Conservation (phyloP, 2,329 filamentous ascomycete genomes). For the Cyclaneusma minus region DNA sequence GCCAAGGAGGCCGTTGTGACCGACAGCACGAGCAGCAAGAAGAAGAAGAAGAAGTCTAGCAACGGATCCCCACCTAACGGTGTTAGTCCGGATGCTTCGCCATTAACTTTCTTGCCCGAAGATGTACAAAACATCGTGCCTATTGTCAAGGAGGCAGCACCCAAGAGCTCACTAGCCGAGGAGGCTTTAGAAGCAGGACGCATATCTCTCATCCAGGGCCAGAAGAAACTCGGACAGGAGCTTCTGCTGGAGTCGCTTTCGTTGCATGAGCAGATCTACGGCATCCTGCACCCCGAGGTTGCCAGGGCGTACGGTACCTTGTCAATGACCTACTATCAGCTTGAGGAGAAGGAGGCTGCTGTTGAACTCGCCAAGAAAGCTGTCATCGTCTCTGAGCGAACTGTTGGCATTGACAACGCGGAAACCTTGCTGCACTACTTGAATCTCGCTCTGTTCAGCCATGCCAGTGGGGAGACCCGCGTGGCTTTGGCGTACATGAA, state of each 20-base stretch:
- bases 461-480: slow-evolving; percentile 81
- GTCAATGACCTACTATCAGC: slow-evolving; percentile 89
- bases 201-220: slow-evolving; percentile 87
- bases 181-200: slow-evolving; percentile 91
- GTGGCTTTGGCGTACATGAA: slow-evolving; percentile 77
- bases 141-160: slow-evolving; percentile 84
- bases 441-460: slow-evolving; percentile 86
- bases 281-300: slow-evolving; percentile 91
- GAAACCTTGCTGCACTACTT: slow-evolving; percentile 93
- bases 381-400: slow-evolving; percentile 89
- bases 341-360: slow-evolving; percentile 94
- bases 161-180: slow-evolving; percentile 79
- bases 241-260: slow-evolving; percentile 90
- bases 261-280: slow-evolving; percentile 96
- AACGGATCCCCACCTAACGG: slow-evolving; percentile 28
- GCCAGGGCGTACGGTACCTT: slow-evolving; percentile 88
- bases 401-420: slow-evolving; percentile 79
- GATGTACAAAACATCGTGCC: slow-evolving; percentile 91
- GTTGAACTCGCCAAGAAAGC: slow-evolving; percentile 93
- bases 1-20: slow-evolving; percentile 23
- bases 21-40: slow-evolving; percentile 20
- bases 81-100: slow-evolving; percentile 17
- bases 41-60: slow-evolving; percentile 47
- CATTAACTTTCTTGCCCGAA: slow-evolving; percentile 59
- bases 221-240: slow-evolving; percentile 92